These are phyloP conservation scores for Bryoglossum gracile DNA, from an alignment of 495 filamentous ascomycete species.

Conservation along the genomic window DNA sequence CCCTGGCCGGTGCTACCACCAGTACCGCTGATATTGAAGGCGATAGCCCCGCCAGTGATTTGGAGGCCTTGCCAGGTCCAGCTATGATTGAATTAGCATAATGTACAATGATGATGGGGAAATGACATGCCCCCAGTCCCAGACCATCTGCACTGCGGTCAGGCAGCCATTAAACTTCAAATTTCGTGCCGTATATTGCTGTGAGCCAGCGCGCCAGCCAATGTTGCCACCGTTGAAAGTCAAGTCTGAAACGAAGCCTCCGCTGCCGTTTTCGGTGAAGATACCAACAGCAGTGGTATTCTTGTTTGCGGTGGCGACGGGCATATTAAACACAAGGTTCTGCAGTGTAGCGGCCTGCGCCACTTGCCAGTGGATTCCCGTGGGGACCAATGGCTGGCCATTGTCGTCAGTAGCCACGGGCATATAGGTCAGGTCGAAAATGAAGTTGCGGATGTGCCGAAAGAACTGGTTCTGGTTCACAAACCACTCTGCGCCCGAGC, in stretches of 20 bases:
- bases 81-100: too few relatives aligned
- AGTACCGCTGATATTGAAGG: too few relatives aligned
- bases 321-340: conserved; percentile 35
- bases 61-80: too few relatives aligned
- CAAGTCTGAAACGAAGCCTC: conserved; percentile 26
- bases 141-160: conserved; percentile 45
- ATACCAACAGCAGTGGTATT: too few relatives aligned
- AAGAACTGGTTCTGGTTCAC: conserved; percentile 34
- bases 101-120: too few relatives aligned
- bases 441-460: conserved; percentile 38
- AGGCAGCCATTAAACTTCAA: conserved; percentile 24
- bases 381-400: too few relatives aligned
- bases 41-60: too few relatives aligned
- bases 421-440: conserved; percentile 34
- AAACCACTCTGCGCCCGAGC: conserved; percentile 23
- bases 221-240: conserved; percentile 18
- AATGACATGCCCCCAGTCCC: too few relatives aligned
- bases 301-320: conserved; percentile 4
- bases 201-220: conserved; percentile 6
- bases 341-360: conserved; percentile 37
- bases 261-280: conserved; percentile 39
- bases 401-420: too few relatives aligned
- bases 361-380: conserved; percentile 38
- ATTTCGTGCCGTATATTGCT: conserved; percentile 4
- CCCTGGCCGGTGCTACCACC: too few relatives aligned